Evolutionary conservation across 108 stramenopile genomes (phyloP), one percentile per base, ranked within the genome.

Genomic region (Schizochytrium sp.): DNA sequence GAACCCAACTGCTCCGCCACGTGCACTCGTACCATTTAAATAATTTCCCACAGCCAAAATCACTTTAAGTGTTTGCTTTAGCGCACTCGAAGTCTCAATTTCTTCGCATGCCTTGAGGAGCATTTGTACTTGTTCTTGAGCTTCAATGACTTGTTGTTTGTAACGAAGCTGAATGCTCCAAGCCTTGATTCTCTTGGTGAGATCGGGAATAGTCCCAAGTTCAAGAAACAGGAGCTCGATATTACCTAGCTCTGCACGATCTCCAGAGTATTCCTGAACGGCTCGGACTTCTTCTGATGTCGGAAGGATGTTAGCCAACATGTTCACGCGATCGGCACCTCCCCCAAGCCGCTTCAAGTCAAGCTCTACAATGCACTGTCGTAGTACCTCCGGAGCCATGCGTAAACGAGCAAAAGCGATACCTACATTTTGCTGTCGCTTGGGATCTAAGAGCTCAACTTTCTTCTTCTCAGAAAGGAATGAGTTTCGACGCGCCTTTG

Each of bases 51-150:
- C 28, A 40, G 76, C 83, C 41, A 91, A 87, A 19, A 91, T 55
- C n/a, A 55, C 76, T 5, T 53, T 47, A 7, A 83, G 76, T 5
- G 53, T 49, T 42, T 89, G 73, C 72, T 76, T 10, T 10, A 88
- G 69, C 88, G 88, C 88, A n/a, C 46, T 73, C 19, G 69, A 88
- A 12, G 19, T 7, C 10, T 8, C 90, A 17, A 89, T 45, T 15
- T 96, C 96, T 60, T 92, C 88, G 88, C 96, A 96, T 47, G 95
- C 97, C 53, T 90, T 87, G 61, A 92, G 90, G 47, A 97, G 88
- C 28, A 94, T 87, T 83, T 93, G 88, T 73, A 95, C 93, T 46
- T 90, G 94, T 45, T 93, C 92, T 57, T 87, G 38, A 17, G 64
- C 53, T 55, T 89, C 42, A n/a, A 8, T 49, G 40, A 47, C 57